A percentile compares a stretch with the other conserved stretches of the same genome.
phyloP scores from a whole-genome alignment of 768 basidiomycete species.

The Leccinum imitatum region DNA sequence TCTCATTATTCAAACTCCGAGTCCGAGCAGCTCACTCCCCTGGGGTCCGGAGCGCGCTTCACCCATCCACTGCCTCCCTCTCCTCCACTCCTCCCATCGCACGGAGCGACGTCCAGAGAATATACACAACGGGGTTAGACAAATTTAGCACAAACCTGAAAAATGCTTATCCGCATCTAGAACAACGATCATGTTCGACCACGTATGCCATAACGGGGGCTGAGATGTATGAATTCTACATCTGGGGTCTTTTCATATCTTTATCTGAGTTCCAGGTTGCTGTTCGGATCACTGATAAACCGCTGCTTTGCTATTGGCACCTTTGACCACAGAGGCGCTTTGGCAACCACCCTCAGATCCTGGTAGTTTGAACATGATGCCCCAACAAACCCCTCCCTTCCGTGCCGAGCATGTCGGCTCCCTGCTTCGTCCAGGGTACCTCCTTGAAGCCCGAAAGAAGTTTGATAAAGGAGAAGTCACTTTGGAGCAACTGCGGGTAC shows the following conservation, averaged over 20 bases:
- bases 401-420: background rate
- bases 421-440: background rate
- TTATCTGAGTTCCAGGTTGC: background rate
- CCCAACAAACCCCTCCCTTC: background rate
- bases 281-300: background rate
- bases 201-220: too few relatives aligned
- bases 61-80: too few relatives aligned
- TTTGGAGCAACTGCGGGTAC: background rate
- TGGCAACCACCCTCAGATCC: background rate
- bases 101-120: too few relatives aligned
- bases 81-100: too few relatives aligned
- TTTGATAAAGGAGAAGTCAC: background rate
- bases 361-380: background rate
- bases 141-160: too few relatives aligned
- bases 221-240: background rate
- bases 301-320: background rate
- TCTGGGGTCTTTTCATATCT: background rate
- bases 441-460: background rate
- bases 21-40: too few relatives aligned
- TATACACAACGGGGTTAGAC: too few relatives aligned
- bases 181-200: too few relatives aligned
- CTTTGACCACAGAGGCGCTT: too few relatives aligned
- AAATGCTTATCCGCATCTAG: too few relatives aligned
- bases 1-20: too few relatives aligned
- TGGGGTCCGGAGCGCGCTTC: too few relatives aligned